Base-by-base conservation (phyloP, 805 yeast genomes). In the Saccharomycopsis lassenensis region DNA sequence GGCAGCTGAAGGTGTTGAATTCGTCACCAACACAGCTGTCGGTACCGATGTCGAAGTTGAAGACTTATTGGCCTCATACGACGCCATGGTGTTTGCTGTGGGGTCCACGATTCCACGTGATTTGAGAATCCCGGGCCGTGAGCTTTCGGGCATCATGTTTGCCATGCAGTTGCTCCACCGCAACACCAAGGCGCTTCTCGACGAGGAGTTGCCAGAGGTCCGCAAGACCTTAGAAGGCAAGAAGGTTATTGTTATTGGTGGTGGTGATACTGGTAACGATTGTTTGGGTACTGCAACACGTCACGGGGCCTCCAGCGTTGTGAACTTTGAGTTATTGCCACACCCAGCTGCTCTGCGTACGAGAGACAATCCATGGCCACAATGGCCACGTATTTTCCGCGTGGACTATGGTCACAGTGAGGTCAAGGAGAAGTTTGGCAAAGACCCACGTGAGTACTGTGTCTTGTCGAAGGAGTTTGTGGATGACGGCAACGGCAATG, bases 241-340 rank as follows among this genome's bases (percentile, higher is more conserved):
- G 69, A 68, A 82, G 46, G 97, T 89, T 39, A 77, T 89, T 52
- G 97, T 89, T 38, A 89, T 89, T 66, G 98, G 98, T 53, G 98
- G 98, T 67, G 98, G 98, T 74, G 98, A 89, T 61, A 89, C 97
- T 24, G 98, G 98, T 74, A 89, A 89, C 57, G 98, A 89, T 69
- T 89, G 97, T 73, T 71, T 89, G 53, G 97, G 97, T 62, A 89
- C 98, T 29, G 74, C 95, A 16, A 87, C 91, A 25, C 80, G 97
- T 65, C 97, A 91, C 57, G 96, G 95, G 29, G 97, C 97, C 45
- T 77, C 82, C 57, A 81, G 94, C 7, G 95, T 91, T 40, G 71
- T 77, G 46, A 89, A 89, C 71, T 91, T 89, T 58, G 98, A 89
- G 65, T 69, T 89, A 56, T 67, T 89, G 50, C 98, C 98, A 41